Evolutionary conservation across 768 basidiomycete genomes (phyloP).

Genomic region (Russula griseocarnosa): DNA sequence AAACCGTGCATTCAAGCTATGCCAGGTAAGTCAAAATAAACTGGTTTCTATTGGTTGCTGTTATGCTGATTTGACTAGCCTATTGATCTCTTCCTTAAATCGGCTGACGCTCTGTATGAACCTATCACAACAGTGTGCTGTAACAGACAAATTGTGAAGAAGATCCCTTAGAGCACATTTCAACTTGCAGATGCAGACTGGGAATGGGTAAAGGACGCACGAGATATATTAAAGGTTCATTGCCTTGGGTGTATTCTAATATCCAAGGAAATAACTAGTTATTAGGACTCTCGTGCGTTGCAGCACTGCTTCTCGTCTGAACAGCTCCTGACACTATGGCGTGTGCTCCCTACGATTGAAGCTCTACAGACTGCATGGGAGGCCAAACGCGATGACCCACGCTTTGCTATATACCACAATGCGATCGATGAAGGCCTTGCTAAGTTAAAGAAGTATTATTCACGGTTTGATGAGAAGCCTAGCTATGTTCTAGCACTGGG

Average conservation of each 20-base stretch:
- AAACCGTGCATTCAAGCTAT: no score
- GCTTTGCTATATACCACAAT: not conserved
- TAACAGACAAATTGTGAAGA: not conserved
- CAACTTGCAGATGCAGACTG: not conserved
- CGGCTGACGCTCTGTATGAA: not conserved
- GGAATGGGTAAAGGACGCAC: not conserved
- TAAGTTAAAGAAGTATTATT: slow-evolving; percentile 4
- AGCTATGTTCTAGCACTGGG: not conserved
- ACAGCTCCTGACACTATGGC: not conserved
- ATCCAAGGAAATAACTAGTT: not conserved
- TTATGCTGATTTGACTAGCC: not conserved
- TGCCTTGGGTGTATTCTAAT: no score
- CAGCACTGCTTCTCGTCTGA: not conserved
- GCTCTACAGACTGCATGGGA: slow-evolving; percentile 5
- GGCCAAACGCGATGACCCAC: not conserved
- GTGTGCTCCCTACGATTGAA: not conserved
- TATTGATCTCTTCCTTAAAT: not conserved
- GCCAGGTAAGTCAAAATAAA: no score
- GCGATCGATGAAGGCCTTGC: not conserved
- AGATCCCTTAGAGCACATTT: not conserved
- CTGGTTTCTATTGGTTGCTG: no score
- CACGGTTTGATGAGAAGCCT: not conserved
- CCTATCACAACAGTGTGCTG: not conserved
- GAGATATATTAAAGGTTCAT: not conserved
- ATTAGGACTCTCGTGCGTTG: not conserved